Conservation (phyloP, 768 basidiomycete genomes). For the Serendipita sp. region DNA sequence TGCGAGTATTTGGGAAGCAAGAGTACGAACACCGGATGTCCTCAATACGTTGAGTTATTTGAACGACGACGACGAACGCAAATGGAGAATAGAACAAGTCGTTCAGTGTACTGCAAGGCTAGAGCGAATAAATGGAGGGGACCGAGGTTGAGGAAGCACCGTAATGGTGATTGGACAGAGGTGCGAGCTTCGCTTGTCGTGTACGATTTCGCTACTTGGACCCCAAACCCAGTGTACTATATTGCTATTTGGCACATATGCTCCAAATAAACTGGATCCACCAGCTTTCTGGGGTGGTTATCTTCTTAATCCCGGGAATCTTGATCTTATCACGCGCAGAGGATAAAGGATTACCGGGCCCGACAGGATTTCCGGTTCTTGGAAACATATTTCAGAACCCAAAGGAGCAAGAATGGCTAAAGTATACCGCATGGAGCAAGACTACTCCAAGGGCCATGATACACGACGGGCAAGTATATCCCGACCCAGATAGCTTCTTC, state of each 20-base stretch:
- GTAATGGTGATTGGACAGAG: background rate
- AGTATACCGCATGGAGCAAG: constrained; percentile 8
- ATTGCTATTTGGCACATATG: background rate
- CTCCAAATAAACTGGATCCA: background rate
- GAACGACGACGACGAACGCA: background rate
- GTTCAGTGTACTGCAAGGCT: background rate
- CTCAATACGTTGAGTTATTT: constrained; percentile 23
- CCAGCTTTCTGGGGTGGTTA: background rate
- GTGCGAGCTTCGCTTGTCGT: background rate
- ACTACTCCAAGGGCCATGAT: constrained; percentile 23
- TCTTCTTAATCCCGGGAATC: background rate
- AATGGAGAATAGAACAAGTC: background rate
- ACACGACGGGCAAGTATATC: constrained; percentile 25
- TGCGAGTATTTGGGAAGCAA: constrained; percentile 43
- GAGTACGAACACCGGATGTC: constrained; percentile 35
- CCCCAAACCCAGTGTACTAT: background rate
- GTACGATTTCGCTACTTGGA: background rate
- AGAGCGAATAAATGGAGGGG: background rate
- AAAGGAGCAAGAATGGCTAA: constrained; percentile 7
- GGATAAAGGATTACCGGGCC: constrained; percentile 1
- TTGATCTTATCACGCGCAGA: background rate
- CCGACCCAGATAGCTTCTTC: constrained; percentile 26
- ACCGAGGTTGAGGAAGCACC: background rate
- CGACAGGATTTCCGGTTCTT: constrained; percentile 6
- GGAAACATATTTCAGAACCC: constrained; percentile 10